Evolutionary conservation across 148 eudicot species (phyloP), one percentile per base, ranked within the genome.

Genomic region (Rhododendron mucronatum): DNA sequence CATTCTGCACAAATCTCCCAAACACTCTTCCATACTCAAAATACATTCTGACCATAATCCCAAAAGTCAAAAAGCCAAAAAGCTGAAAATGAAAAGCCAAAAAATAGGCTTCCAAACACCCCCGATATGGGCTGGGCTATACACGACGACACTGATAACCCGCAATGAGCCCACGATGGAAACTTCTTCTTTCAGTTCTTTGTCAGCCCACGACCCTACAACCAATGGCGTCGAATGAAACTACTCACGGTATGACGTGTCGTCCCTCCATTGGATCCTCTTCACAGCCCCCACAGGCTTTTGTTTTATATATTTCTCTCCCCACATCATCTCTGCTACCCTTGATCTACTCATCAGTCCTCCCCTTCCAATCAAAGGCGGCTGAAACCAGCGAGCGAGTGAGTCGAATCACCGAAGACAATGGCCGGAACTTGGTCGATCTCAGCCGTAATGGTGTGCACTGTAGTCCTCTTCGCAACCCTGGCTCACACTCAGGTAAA

Each of bases 401-500:
- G 65, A 33, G 55, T 63, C 26, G 35, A 51, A 37, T 1, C 76
- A 51, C 50, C 65, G 87, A 82, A 18, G 35, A 88, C 73, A 91
- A 89, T 91, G 92, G 92, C 90, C 53, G 86, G 86, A 87, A 88
- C 87, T 84, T 89, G 86, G 80, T 84, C 89, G 61, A 6, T 90
- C 57, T 74, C 86, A 8, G 44, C 86, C 23, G 73, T 78, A 75
- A 80, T 93, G 48, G 76, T 94, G 20, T 93, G 87, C 78, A 73
- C 82, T 83, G 63, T 91, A 28, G 86, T 89, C 81, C 45, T 95
- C 84, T 55, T 91, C 84, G 95, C 89, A 88, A 87, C 95, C 83
- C 85, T 95, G 81, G 82, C 92, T 88, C 88, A 88, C 73, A 79
- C 90, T 89, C 92, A 93, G 96, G 98, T 92, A 86, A 67, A 61